Evolutionary conservation across 2,329 filamentous ascomycete genomes (phyloP).

Genomic region (Colletotrichum higginsianum): DNA sequence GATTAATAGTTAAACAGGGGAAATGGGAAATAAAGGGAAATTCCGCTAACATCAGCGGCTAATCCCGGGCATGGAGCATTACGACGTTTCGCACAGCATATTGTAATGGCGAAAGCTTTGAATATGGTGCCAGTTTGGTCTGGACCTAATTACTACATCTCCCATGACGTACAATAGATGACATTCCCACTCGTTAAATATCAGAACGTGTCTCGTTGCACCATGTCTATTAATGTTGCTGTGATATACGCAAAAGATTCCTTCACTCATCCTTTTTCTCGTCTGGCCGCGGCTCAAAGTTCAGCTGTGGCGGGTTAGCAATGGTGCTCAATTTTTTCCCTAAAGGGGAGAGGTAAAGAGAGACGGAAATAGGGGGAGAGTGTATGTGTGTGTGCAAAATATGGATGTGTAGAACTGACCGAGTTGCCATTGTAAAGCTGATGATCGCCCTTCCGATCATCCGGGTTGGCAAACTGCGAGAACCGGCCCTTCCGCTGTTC

Average conservation of each 20-base stretch:
- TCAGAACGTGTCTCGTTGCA: neutral
- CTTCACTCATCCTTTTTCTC: constrained; percentile 57
- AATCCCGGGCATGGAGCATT: constrained; percentile 1
- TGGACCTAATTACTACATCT: constrained; percentile 30
- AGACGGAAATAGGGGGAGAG: too few relatives aligned
- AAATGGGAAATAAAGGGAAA: constrained; percentile 11
- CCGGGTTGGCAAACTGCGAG: constrained; percentile 64
- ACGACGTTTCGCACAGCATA: constrained; percentile 20
- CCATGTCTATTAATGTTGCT: neutral
- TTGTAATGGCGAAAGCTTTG: constrained; percentile 27
- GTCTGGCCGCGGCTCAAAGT: constrained; percentile 77
- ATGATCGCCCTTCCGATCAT: constrained; percentile 69
- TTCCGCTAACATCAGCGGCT: neutral
- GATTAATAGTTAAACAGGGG: constrained; percentile 27
- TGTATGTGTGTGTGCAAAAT: too few relatives aligned
- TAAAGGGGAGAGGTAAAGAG: neutral
- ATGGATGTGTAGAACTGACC: constrained; percentile 63
- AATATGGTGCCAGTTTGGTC: constrained; percentile 5
- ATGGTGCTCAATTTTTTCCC: neutral
- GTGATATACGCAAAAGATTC: too few relatives aligned
- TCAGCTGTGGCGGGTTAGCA: constrained; percentile 65
- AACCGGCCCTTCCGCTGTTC: constrained; percentile 46
- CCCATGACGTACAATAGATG: constrained; percentile 42
- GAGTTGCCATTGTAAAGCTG: constrained; percentile 95
- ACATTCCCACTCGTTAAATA: constrained; percentile 36